Evolutionary conservation across 2,329 filamentous ascomycete genomes (phyloP).

Genomic region (Colletotrichum siamense): DNA sequence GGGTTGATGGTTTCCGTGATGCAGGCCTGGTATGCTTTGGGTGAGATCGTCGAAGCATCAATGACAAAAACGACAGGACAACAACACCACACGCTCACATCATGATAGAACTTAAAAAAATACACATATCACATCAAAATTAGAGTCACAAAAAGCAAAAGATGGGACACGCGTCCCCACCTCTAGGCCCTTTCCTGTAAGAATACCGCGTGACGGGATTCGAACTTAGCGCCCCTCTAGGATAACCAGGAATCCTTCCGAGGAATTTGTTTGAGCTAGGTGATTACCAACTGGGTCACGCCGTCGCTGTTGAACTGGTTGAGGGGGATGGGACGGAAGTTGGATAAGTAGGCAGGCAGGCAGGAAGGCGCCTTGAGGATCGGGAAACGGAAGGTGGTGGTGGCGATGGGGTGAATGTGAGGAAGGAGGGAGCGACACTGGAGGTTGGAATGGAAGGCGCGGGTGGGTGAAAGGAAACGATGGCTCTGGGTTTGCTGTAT

Average conservation of each 20-base stretch:
- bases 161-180: not conserved
- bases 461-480: too few relatives aligned
- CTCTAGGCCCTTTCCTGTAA: not conserved
- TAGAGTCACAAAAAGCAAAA: not conserved
- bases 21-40: not conserved
- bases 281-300: not conserved
- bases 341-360: not conserved
- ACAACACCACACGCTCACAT: not conserved
- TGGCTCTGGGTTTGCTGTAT: too few relatives aligned
- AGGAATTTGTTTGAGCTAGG: not conserved
- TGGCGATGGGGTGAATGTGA: not conserved
- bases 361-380: not conserved
- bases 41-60: not conserved
- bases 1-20: not conserved
- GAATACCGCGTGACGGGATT: not conserved
- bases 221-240: not conserved
- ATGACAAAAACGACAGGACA: not conserved
- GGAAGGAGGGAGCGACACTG: not conserved
- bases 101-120: not conserved
- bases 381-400: not conserved
- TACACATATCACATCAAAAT: not conserved
- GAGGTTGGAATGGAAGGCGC: not conserved
- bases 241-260: not conserved
- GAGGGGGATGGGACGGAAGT: not conserved
- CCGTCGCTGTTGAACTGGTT: not conserved